A percentile compares a stretch with the other conserved stretches of the same genome.
These are phyloP conservation scores for Mortierella polycephala DNA, from an alignment of 371 early-diverging fungal genomes.

Conservation along the genomic window DNA sequence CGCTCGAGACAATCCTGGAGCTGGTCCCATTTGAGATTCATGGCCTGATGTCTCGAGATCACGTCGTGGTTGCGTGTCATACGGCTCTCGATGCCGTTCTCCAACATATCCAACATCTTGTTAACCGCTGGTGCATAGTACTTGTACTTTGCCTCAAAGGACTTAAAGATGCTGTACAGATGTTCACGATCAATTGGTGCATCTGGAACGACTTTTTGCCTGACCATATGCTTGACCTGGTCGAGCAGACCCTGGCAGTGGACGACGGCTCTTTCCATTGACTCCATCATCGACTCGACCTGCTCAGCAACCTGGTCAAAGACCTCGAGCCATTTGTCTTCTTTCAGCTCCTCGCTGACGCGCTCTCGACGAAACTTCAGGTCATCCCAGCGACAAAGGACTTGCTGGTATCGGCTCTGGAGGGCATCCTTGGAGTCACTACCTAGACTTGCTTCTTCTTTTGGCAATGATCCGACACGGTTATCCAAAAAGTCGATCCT, in stretches of 20 bases:
- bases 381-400: slow-evolving; percentile 65
- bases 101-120: slow-evolving; percentile 68
- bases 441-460: slow-evolving; percentile 45
- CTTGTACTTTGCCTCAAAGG: slow-evolving; percentile 73
- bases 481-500: slow-evolving; percentile 63
- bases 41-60: slow-evolving; percentile 59
- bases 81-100: slow-evolving; percentile 65
- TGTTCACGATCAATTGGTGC: slow-evolving; percentile 64
- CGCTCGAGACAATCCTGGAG: slow-evolving; percentile 64
- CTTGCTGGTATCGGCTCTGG: slow-evolving; percentile 56
- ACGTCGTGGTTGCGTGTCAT: slow-evolving; percentile 61
- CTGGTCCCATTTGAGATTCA: slow-evolving; percentile 64
- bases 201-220: slow-evolving; percentile 46
- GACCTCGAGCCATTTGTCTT: slow-evolving; percentile 70
- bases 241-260: slow-evolving; percentile 66
- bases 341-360: slow-evolving; percentile 64
- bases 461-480: slow-evolving; percentile 55
- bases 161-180: slow-evolving; percentile 63
- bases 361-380: slow-evolving; percentile 48
- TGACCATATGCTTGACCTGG: slow-evolving; percentile 53
- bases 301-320: slow-evolving; percentile 70
- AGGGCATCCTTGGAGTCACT: slow-evolving; percentile 45
- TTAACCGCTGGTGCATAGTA: slow-evolving; percentile 70
- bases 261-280: slow-evolving; percentile 62
- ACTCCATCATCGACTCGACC: slow-evolving; percentile 71